Percentiles rank a stretch among this genome's conserved stretches.
These are phyloP conservation scores for Pittosporum tobira DNA, from an alignment of 129 eudicot genomes.

Conservation along the genomic window DNA sequence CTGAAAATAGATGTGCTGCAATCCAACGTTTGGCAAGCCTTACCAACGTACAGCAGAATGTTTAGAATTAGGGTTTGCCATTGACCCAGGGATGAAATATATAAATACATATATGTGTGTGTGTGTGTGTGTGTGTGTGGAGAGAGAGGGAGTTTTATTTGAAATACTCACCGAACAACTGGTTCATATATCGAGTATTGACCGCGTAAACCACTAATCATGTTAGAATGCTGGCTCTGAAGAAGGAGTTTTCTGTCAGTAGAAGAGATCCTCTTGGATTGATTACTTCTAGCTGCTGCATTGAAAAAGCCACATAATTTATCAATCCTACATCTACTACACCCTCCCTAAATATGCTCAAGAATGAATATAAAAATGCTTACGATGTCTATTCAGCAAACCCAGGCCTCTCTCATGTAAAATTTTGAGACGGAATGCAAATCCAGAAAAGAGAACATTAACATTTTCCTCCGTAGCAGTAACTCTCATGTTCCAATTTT, in stretches of 20 bases:
- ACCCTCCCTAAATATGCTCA: neutral
- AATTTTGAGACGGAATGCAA: conserved; percentile 80
- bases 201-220: conserved; percentile 84
- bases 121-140: too few relatives aligned
- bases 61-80: neutral
- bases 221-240: conserved; percentile 80
- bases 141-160: too few relatives aligned
- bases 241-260: conserved; percentile 58
- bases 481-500: conserved; percentile 41
- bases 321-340: neutral
- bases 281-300: conserved; percentile 43
- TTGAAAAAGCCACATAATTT: conserved; percentile 1
- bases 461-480: conserved; percentile 74
- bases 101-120: too few relatives aligned
- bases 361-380: conserved; percentile 2
- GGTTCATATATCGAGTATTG: conserved; percentile 74
- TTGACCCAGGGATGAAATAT: neutral
- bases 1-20: conserved; percentile 85
- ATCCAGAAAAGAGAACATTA: conserved; percentile 75
- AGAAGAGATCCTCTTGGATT: conserved; percentile 51
- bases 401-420: conserved; percentile 76
- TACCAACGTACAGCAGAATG: conserved; percentile 3
- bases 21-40: conserved; percentile 96
- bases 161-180: conserved; percentile 55
- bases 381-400: conserved; percentile 56